Conservation (phyloP, 345 rosid genomes). For the Brassica cretica region DNA sequence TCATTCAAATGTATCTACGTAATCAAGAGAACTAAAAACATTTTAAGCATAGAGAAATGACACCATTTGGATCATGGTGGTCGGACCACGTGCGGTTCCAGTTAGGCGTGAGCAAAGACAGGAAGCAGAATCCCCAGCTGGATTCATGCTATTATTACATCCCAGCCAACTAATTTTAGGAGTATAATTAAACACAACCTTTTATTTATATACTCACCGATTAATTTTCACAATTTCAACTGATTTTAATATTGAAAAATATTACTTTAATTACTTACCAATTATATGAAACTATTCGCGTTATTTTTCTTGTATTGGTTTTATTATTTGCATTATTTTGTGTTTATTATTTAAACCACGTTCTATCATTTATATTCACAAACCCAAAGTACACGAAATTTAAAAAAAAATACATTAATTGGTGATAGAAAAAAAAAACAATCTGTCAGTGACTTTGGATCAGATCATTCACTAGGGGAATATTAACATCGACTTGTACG, state of each 20-base stretch:
- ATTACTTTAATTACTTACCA: neutral
- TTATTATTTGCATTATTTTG: neutral
- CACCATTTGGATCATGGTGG: constrained; percentile 14
- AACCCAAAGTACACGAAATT: neutral
- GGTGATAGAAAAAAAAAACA: neutral
- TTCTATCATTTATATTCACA: constrained; percentile 20
- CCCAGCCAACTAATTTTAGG: neutral
- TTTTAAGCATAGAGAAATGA: neutral
- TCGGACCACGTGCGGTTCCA: constrained; percentile 52
- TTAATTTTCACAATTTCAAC: neutral
- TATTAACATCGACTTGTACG: constrained; percentile 25
- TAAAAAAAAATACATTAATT: neutral
- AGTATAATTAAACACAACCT: neutral
- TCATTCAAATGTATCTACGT: neutral
- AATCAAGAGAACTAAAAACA: neutral
- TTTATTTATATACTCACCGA: neutral
- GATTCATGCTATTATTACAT: constrained; percentile 6
- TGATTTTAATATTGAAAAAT: neutral
- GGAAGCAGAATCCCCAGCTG: constrained; percentile 38
- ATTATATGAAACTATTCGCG: neutral
- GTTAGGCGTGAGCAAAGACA: constrained; percentile 42
- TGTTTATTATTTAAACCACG: neutral
- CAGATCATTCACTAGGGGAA: constrained; percentile 35
- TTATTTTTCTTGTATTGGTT: neutral
- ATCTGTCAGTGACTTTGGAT: constrained; percentile 35